Evolutionary conservation across 768 basidiomycete genomes (phyloP), one percentile per base, ranked within the genome.

Genomic region (Pisolithus marmoratus): DNA sequence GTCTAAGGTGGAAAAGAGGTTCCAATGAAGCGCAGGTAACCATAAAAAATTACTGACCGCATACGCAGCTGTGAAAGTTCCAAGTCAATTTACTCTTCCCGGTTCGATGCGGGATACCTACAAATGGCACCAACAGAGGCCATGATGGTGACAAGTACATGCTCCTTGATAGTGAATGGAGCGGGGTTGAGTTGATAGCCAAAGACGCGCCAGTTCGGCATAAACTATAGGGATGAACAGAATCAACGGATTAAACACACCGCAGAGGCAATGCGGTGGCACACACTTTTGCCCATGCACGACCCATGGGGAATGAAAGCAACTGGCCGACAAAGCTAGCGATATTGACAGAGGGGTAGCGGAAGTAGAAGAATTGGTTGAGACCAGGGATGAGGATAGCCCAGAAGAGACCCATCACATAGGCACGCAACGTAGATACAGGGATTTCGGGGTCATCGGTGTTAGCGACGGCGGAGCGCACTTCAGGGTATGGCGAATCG

Each of bases 401-500:
- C 76, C 79, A 83, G 0, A 65, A 22, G 2, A 82, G 54, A 2
- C 84, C 84, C 40, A 85, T 68, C 0, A 77, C 67, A 82, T 83
- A 85, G 5, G 79, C 74, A 45, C 83, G 80, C 22, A 90, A 37
- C 34, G 79, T 78, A 29, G 74, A 75, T 5, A 71, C 75, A 1
- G 84, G 84, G 71, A 87, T 85, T 34, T 67, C 66, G 4, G 77
- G 77, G 62, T 88, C 86, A 59, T 89, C 86, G 29, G 78, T 81
- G 64, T 85, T 87, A 19, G 83, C 80, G 8, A 88, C 86, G 7
- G 87, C 85, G 8, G 84, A 82, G 42, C 87, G 80, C 12, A 89
- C 87, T 64, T 92, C 90, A 6, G 86, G 87, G 62, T 92, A 92
- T 4, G 90, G 90, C 3, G 87, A 90, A 63, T 91, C 90, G 57